Evolutionary conservation across 2,329 filamentous ascomycete genomes (phyloP).

Genomic region (Pyrenochaeta sp.): DNA sequence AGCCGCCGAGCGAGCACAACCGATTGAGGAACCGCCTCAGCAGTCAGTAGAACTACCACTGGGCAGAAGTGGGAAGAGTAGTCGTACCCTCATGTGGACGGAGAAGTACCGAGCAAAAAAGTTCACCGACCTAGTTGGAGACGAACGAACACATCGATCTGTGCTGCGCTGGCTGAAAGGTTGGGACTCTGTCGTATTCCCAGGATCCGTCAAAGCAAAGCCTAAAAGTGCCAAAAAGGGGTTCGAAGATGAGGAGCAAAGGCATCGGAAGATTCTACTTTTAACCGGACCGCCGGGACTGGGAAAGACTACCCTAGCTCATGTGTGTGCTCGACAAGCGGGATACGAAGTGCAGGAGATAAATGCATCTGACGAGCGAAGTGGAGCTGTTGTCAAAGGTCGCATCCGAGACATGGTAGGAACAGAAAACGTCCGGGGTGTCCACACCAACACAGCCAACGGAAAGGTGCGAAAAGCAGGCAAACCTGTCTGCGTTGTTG

Average conservation of each 20-base stretch:
- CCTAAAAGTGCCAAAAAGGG: constrained; percentile 54
- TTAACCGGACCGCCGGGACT: constrained; percentile 91
- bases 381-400: constrained; percentile 86
- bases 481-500: constrained; percentile 88
- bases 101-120: constrained; percentile 94
- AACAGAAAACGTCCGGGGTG: constrained; percentile 88
- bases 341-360: constrained; percentile 97
- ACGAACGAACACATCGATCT: constrained; percentile 89
- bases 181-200: constrained; percentile 95
- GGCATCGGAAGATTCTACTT: constrained; percentile 86
- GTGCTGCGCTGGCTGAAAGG: constrained; percentile 93
- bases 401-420: constrained; percentile 90
- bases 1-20: constrained; percentile 32
- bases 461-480: constrained; percentile 75
- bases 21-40: constrained; percentile 34
- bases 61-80: constrained; percentile 36
- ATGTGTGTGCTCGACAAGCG: constrained; percentile 93
- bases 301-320: constrained; percentile 94
- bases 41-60: constrained; percentile 50
- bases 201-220: constrained; percentile 72
- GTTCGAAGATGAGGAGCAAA: constrained; percentile 72
- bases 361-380: constrained; percentile 96
- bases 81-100: constrained; percentile 78
- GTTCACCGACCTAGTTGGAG: constrained; percentile 92
- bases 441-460: constrained; percentile 62